A percentile compares a stretch with the other conserved stretches of the same genome.
These are phyloP conservation scores for Cicer pinnatifidum DNA, from an alignment of 306 rosid species.

Conservation along the genomic window DNA sequence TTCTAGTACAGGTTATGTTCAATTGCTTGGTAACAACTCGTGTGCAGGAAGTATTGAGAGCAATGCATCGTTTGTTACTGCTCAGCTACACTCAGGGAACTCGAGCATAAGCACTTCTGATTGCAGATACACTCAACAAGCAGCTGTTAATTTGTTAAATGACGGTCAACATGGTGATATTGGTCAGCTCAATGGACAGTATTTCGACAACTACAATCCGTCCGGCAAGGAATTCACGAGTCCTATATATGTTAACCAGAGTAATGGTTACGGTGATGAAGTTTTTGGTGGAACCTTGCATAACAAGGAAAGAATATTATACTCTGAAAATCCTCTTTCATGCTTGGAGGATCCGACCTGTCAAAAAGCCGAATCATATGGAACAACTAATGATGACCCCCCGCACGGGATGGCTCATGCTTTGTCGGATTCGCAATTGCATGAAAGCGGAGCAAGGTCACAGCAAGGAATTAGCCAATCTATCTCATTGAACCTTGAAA, in stretches of 20 bases:
- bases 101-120: constrained; percentile 41
- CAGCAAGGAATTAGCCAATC: constrained; percentile 57
- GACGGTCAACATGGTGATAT: constrained; percentile 42
- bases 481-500: constrained; percentile 56
- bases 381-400: constrained; percentile 36
- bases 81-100: constrained; percentile 51
- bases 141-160: constrained; percentile 42
- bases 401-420: constrained; percentile 62
- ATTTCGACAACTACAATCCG: constrained; percentile 40
- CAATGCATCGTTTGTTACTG: constrained; percentile 49
- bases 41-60: constrained; percentile 54
- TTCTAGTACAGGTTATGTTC: constrained; percentile 50
- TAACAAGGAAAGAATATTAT: constrained; percentile 45
- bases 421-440: constrained; percentile 73
- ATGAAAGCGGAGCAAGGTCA: constrained; percentile 59
- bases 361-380: constrained; percentile 49
- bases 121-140: constrained; percentile 45
- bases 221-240: constrained; percentile 37
- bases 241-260: constrained; percentile 44
- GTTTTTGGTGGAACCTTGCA: constrained; percentile 47
- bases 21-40: constrained; percentile 52
- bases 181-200: constrained; percentile 41
- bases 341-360: constrained; percentile 43
- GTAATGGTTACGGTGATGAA: constrained; percentile 45
- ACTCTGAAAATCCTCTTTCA: constrained; percentile 51